Evolutionary conservation across 2,329 filamentous ascomycete genomes (phyloP).

Genomic region (Chalaropsis thielavioides): DNA sequence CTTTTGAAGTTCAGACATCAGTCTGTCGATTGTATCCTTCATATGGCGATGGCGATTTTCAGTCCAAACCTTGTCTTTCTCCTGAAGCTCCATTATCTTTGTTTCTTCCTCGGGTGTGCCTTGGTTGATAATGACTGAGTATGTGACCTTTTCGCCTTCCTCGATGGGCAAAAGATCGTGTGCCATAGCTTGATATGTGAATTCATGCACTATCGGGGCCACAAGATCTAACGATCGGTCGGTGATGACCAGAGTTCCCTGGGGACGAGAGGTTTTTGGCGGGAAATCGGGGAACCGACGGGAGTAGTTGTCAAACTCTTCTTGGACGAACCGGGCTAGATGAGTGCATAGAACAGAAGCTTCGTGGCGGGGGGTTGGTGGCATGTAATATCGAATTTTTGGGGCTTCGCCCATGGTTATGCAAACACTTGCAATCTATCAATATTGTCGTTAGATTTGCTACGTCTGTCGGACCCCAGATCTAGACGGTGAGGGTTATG

Average conservation of each 20-base stretch:
- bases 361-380: conserved; percentile 61
- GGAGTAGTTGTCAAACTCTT: conserved; percentile 79
- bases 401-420: conserved; percentile 89
- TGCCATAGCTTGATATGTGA: conserved; percentile 97
- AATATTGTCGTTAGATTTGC: background rate
- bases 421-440: conserved; percentile 69
- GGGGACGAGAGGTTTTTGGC: conserved; percentile 60
- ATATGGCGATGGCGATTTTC: conserved; percentile 91
- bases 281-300: conserved; percentile 76
- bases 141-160: conserved; percentile 78
- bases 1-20: conserved; percentile 82
- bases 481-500: background rate
- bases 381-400: conserved; percentile 79
- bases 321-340: conserved; percentile 78
- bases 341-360: conserved; percentile 77
- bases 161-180: conserved; percentile 81
- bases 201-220: conserved; percentile 82
- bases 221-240: conserved; percentile 87
- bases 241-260: conserved; percentile 70
- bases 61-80: conserved; percentile 90
- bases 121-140: conserved; percentile 65
- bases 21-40: conserved; percentile 91
- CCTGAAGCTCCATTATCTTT: conserved; percentile 81
- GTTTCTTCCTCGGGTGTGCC: conserved; percentile 55
- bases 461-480: background rate